Percentiles rank a stretch among this genome's conserved stretches.
These are phyloP conservation scores for Letharia lupina DNA, from an alignment of 495 filamentous ascomycete species.

Conservation along the genomic window DNA sequence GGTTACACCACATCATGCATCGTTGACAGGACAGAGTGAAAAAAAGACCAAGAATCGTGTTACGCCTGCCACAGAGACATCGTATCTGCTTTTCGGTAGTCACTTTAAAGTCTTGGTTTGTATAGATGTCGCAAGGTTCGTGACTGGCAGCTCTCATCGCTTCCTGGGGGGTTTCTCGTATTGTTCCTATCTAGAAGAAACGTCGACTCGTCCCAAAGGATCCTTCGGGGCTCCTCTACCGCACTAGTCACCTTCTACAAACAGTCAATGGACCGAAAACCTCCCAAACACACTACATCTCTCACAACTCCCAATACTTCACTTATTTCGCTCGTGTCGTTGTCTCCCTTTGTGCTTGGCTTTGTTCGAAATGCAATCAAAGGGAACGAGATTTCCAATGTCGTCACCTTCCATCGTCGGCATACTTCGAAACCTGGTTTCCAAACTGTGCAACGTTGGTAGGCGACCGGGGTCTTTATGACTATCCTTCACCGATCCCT, in stretches of 20 bases:
- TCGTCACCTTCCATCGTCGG: background rate
- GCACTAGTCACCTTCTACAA: constrained; percentile 14
- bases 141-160: background rate
- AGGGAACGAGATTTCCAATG: background rate
- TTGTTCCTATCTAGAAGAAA: background rate
- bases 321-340: background rate
- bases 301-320: background rate
- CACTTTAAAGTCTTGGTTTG: background rate
- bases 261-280: constrained; percentile 10
- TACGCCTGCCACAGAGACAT: background rate
- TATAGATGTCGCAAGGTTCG: background rate
- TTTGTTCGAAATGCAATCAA: background rate
- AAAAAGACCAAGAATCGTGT: background rate
- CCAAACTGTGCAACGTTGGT: background rate
- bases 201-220: constrained; percentile 1
- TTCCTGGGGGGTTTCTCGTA: background rate
- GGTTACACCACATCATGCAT: constrained; percentile 3
- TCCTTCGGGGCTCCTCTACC: constrained; percentile 9
- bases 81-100: background rate
- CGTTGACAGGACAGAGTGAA: background rate
- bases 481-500: background rate
- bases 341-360: background rate
- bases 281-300: background rate
- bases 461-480: background rate
- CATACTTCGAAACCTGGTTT: background rate